A percentile compares a stretch with the other conserved stretches of the same genome.
Evolutionary conservation across 495 filamentous ascomycete genomes (phyloP).

Genomic region (Penicillium nucicola): DNA sequence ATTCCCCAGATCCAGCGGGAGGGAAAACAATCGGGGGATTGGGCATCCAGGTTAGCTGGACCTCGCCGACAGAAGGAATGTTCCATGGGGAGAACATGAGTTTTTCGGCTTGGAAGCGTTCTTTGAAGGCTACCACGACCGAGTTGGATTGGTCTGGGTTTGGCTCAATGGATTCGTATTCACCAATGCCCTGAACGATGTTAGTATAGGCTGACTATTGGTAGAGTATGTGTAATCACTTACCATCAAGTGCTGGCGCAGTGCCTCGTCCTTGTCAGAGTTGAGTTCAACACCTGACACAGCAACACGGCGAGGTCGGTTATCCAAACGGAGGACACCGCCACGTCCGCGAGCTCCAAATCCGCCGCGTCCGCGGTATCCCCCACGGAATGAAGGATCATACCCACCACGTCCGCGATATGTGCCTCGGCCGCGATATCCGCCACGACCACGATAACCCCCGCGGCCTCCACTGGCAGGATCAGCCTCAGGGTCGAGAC

Average conservation of each 20-base stretch:
- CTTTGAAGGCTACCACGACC: slow-evolving; percentile 76
- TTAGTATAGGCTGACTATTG: slow-evolving; percentile 4
- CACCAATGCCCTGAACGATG: slow-evolving; percentile 65
- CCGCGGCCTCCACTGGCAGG: slow-evolving; percentile 20
- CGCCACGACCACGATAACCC: slow-evolving; percentile 45
- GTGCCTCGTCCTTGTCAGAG: slow-evolving; percentile 72
- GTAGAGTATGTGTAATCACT: slow-evolving; percentile 27
- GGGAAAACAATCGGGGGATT: slow-evolving; percentile 33
- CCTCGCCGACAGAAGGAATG: slow-evolving; percentile 71
- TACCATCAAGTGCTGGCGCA: slow-evolving; percentile 85
- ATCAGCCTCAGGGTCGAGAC: slow-evolving; percentile 59
- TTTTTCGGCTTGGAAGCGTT: slow-evolving; percentile 85
- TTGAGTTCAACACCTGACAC: slow-evolving; percentile 69
- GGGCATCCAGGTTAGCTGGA: slow-evolving; percentile 73
- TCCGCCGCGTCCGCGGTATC: slow-evolving; percentile 38
- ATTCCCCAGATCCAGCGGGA: slow-evolving; percentile 16
- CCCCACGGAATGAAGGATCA: slow-evolving; percentile 14
- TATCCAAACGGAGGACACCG: slow-evolving; percentile 79
- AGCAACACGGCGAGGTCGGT: slow-evolving; percentile 74
- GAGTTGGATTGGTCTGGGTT: slow-evolving; percentile 55
- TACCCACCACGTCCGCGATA: slow-evolving; percentile 58
- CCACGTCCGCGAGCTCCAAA: slow-evolving; percentile 21
- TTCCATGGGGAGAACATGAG: slow-evolving; percentile 67
- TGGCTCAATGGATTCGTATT: slow-evolving; percentile 72
- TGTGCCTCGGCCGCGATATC: slow-evolving; percentile 45